Base-by-base conservation (phyloP, 495 filamentous ascomycete species). In the Entonaema liquescens region DNA sequence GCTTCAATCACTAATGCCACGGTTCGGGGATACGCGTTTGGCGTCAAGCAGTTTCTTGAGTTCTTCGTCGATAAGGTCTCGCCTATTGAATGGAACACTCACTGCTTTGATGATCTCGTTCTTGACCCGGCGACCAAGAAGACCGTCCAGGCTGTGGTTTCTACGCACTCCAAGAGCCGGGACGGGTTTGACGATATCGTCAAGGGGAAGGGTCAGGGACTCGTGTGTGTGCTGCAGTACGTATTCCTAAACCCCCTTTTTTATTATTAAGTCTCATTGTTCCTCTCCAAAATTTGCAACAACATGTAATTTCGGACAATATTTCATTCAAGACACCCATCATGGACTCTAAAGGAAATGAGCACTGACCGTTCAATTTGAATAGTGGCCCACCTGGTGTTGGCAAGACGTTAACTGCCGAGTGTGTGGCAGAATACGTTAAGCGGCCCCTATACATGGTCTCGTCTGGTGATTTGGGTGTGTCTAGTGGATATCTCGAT, bases 81-180 rank as follows among this genome's bases (percentile, higher is more conserved):
- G 1, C 68, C 77, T 6, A 73, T 81, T 15, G 57, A 75, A 53
- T 79, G 76, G 76, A 76, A 80, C 61, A 53, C 64, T 0, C 28
- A 40, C 15, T 79, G 77, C 33, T 91, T 91, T 62, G 83, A 87
- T 5, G 78, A 82, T 0, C 76, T 92, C 0, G 85, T 89, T 7
- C 78, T 91, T 2, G 80, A 87, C 1, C 40, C 74, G 3, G 74
- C 75, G 6, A 80, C 83, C 55, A 89, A 88, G 72, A 80, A 84
- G 36, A 80, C 88, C 1, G 79, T 90, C 12, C 77, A 81, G 67
- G 82, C 86, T 1, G 79, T 89, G 3, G 82, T 88, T 1, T 78
- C 78, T 7, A 72, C 71, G 25, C 76, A 80, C 50, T 31, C 67
- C 1, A 75, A 78, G 13, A 74, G 74, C 33, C 72, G 73, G 0